Base-by-base conservation (phyloP, 2,329 filamentous ascomycete species). In the Curvularia sp. region DNA sequence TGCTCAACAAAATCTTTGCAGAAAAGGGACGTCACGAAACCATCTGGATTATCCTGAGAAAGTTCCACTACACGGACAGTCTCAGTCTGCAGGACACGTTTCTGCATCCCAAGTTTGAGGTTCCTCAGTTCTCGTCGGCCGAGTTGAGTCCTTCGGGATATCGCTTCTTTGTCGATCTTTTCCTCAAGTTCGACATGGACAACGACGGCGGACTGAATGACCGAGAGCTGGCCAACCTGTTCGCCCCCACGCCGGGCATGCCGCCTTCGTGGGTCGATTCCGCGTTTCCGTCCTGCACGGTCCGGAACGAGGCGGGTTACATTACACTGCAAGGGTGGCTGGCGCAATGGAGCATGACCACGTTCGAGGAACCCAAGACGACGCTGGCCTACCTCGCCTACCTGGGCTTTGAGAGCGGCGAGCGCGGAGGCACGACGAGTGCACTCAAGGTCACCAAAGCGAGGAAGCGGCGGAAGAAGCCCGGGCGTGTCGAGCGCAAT, bases 301-400 rank as follows among this genome's bases (percentile, higher is more conserved):
- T 98, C 18, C 89, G 92, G 42, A 98, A 97, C 73, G 95, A 99
- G 78, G 92, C 92, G 8, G 95, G 95, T 0, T 88, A 98, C 75
- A 93, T 99, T 61, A 99, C 95, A 1, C 83, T 99, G 4, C 95
- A 99, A 77, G 95, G 95, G 1, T 99, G 95, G 95, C 86, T 99
- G 38, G 95, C 95, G 4, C 95, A 99, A 71, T 99, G 95, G 95
- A 97, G 93, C 75, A 99, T 99, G 95, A 99, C 95, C 0, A 99
- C 95, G 0, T 99, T 98, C 70, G 88, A 96, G 60, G 93, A 96
- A 56, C 94, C 95, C 12, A 96, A 95, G 74, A 97, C 92, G 0
- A 98, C 95, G 0, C 84, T 99, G 4, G 93, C 96, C 68, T 99
- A 99, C 75, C 87, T 99, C 2, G 95, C 95, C 3, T 97, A 97